A percentile compares a stretch with the other conserved stretches of the same genome.
phyloP scores from a whole-genome alignment of 768 basidiomycete species.

The Suillus paluster region DNA sequence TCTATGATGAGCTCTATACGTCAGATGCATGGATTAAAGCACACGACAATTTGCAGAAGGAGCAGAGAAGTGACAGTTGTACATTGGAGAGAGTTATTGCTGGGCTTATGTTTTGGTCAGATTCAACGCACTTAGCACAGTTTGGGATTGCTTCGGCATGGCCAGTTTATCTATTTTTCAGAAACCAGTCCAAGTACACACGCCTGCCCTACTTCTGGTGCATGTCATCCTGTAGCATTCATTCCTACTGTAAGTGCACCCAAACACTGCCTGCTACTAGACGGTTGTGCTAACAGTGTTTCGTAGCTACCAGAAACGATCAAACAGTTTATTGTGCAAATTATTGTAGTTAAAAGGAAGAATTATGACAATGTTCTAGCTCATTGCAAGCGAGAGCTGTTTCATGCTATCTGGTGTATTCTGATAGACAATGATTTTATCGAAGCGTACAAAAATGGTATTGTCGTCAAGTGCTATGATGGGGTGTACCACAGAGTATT shows the following conservation, averaged over 20 bases:
- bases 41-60: slow-evolving; percentile 26
- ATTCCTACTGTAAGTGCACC: slow-evolving; percentile 18
- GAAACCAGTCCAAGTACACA: slow-evolving; percentile 28
- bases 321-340: too few relatives aligned
- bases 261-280: too few relatives aligned
- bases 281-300: too few relatives aligned
- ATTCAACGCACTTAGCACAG: slow-evolving; percentile 19
- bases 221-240: slow-evolving; percentile 28
- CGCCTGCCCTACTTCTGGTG: slow-evolving; percentile 6
- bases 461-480: slow-evolving; percentile 28
- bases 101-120: slow-evolving; percentile 25
- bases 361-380: too few relatives aligned
- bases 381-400: too few relatives aligned
- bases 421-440: too few relatives aligned
- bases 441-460: too few relatives aligned
- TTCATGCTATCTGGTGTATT: too few relatives aligned
- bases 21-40: slow-evolving; percentile 26
- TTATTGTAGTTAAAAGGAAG: too few relatives aligned
- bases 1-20: slow-evolving; percentile 30
- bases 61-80: slow-evolving; percentile 18
- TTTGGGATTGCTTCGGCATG: slow-evolving; percentile 23
- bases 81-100: slow-evolving; percentile 19
- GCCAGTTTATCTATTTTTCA: slow-evolving; percentile 27
- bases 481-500: too few relatives aligned
- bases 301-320: too few relatives aligned